Base-by-base conservation (phyloP, 2,329 filamentous ascomycete species). In the Acephala macrosclerotiorum region DNA sequence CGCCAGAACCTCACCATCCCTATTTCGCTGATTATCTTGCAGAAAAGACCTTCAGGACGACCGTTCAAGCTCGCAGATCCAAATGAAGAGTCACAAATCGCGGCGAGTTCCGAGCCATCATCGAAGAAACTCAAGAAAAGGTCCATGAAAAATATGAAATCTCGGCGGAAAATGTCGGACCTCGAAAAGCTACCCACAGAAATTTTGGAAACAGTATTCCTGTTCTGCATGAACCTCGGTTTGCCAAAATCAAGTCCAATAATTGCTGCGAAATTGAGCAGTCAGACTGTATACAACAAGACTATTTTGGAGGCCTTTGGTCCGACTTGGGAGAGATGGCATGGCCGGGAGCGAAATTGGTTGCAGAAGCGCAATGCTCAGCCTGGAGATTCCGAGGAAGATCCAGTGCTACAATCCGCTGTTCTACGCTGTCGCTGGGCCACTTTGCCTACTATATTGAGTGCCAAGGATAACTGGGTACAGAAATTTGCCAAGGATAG, bases 151-250 rank as follows among this genome's bases (percentile, higher is more conserved):
- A 73, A 72, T 36, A 61, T 75, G 16, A 75, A 75, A 53, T 72
- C 73, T 35, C 71, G 56, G 35, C 65, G 65, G 7, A 73, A 73
- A 55, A 75, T 74, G 72, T 73, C 73, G 2, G 36, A 25, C 8
- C 66, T 77, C 3, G 76, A 77, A 60, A 74, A 64, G 35, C 67
- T 77, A 7, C 76, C 75, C 2, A 69, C 66, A 0, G 76, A 77
- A 61, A 57, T 77, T 7, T 61, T 77, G 1, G 70, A 75, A 59
- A 67, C 59, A 9, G 71, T 77, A 33, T 76, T 74, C 57, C 63
- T 76, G 16, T 67, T 68, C 51, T 70, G 69, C 40, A 53, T 75
- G 66, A 76, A 77, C 58, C 45, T 74, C 20, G 66, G 68, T 45
- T 64, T 77, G 35, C 72, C 75, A 20, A 67, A 65, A 56, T 64